Conservation (phyloP, 192 early-diverging fungal genomes). For the Podochytrium sp. region DNA sequence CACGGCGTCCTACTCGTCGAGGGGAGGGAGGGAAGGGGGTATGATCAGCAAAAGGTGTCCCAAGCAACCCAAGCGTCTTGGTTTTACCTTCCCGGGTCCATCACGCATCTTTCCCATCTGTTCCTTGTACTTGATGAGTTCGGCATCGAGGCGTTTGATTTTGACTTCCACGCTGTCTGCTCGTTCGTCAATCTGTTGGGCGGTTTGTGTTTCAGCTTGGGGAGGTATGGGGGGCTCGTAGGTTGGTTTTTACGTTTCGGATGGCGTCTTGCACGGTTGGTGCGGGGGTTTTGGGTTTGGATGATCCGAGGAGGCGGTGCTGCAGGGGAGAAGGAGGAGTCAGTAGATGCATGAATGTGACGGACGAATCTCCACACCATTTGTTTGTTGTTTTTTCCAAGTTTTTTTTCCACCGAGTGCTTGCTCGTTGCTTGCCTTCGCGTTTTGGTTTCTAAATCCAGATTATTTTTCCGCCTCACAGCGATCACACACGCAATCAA, state of each 20-base stretch:
- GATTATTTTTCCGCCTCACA: conserved; percentile 9
- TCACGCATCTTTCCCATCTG: conserved; percentile 90
- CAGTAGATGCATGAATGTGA: too few relatives aligned
- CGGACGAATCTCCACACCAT: too few relatives aligned
- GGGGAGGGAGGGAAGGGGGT: neutral
- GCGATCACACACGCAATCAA: conserved; percentile 32
- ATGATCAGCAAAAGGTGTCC: neutral
- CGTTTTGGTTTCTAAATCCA: too few relatives aligned
- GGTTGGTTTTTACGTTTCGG: conserved; percentile 61
- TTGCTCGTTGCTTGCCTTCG: too few relatives aligned
- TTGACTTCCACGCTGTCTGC: conserved; percentile 90
- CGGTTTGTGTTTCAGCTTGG: neutral
- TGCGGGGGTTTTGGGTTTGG: conserved; percentile 80
- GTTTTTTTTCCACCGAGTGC: too few relatives aligned
- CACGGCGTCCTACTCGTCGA: conserved; percentile 70
- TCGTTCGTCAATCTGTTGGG: conserved; percentile 77
- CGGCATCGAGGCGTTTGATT: conserved; percentile 92
- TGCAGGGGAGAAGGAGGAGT: too few relatives aligned
- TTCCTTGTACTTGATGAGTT: conserved; percentile 87
- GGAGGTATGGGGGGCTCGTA: too few relatives aligned
- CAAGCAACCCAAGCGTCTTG: too few relatives aligned
- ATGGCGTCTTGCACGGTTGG: conserved; percentile 91
- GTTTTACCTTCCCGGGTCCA: conserved; percentile 49
- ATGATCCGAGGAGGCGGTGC: conserved; percentile 93
- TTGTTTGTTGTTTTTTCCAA: too few relatives aligned